A percentile compares a stretch with the other conserved stretches of the same genome.
These are phyloP conservation scores for Trichophaea hybrida DNA, from an alignment of 2,329 filamentous ascomycete genomes.

Conservation along the genomic window DNA sequence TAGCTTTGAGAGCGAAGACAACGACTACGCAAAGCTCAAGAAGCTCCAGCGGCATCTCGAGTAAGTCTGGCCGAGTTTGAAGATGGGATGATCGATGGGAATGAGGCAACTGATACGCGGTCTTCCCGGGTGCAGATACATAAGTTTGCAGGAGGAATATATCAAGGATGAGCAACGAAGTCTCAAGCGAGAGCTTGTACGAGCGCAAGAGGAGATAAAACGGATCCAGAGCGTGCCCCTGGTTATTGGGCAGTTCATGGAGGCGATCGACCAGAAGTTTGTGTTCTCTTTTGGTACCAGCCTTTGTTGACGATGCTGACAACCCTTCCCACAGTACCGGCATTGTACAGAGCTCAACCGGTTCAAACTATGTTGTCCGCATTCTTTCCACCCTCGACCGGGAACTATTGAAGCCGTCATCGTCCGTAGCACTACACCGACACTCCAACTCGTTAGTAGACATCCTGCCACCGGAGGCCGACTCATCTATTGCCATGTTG, in stretches of 20 bases:
- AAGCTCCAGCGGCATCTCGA: conserved; percentile 92
- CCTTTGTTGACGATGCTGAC: conserved; percentile 15
- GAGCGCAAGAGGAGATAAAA: conserved; percentile 98
- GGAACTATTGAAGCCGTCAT: conserved; percentile 93
- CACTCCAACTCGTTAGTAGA: conserved; percentile 98
- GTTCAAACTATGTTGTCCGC: conserved; percentile 96
- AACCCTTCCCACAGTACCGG: conserved; percentile 52
- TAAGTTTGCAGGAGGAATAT: conserved; percentile 97
- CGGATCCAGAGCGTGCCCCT: conserved; percentile 95
- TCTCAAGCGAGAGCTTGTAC: conserved; percentile 89
- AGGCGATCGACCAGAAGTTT: conserved; percentile 98
- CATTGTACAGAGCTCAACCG: conserved; percentile 95
- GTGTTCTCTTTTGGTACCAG: conserved; percentile 24
- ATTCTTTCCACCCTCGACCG: conserved; percentile 97
- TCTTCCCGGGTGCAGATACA: conserved; percentile 47
- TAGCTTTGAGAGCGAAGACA: conserved; percentile 63
- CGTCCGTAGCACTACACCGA: conserved; percentile 90
- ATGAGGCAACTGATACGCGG: background rate
- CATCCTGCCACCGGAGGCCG: conserved; percentile 94
- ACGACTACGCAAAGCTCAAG: conserved; percentile 88
- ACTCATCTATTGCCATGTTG: conserved; percentile 97
- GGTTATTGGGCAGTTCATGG: conserved; percentile 99
- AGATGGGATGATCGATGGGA: conserved; percentile 3
- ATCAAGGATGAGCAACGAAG: conserved; percentile 99
- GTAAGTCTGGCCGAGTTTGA: conserved; percentile 38